Conservation (phyloP, 192 early-diverging fungal species). For the Coemansia sp. region DNA sequence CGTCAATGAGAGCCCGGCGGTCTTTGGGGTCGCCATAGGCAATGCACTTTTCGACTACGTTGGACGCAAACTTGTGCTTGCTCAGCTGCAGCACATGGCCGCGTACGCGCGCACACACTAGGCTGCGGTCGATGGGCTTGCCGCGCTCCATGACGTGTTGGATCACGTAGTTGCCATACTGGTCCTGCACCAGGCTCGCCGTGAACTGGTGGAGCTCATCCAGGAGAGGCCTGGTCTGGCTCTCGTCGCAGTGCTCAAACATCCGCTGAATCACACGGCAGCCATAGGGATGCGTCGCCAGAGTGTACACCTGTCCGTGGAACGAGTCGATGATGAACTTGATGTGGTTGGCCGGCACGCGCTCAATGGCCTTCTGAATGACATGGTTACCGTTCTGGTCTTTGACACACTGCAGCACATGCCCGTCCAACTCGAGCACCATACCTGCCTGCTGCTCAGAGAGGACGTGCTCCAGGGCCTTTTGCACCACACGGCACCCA, state of each 20-base stretch:
- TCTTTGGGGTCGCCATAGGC: constrained; percentile 85
- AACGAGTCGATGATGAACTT: constrained; percentile 97
- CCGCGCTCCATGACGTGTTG: constrained; percentile 97
- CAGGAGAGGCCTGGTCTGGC: constrained; percentile 76
- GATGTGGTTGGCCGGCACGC: constrained; percentile 88
- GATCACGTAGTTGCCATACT: constrained; percentile 99
- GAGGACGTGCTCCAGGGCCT: constrained; percentile 92
- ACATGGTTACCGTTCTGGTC: constrained; percentile 99
- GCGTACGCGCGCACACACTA: constrained; percentile 85
- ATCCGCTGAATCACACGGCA: constrained; percentile 99
- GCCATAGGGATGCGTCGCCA: constrained; percentile 98
- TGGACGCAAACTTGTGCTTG: constrained; percentile 99
- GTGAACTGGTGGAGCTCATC: constrained; percentile 95
- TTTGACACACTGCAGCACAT: constrained; percentile 97
- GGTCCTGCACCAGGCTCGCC: constrained; percentile 90
- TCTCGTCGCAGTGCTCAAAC: constrained; percentile 98
- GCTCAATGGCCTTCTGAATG: constrained; percentile 98
- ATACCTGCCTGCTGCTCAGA: constrained; percentile 88
- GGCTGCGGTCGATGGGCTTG: constrained; percentile 78
- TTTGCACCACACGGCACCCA: constrained; percentile 98
- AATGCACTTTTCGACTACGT: constrained; percentile 98
- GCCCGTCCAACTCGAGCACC: constrained; percentile 88
- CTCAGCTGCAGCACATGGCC: constrained; percentile 89
- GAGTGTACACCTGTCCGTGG: constrained; percentile 90
- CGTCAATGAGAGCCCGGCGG: constrained; percentile 86